Evolutionary conservation across 805 yeast genomes (phyloP), one percentile per base, ranked within the genome.

Genomic region (Jamesozyma gamospora): DNA sequence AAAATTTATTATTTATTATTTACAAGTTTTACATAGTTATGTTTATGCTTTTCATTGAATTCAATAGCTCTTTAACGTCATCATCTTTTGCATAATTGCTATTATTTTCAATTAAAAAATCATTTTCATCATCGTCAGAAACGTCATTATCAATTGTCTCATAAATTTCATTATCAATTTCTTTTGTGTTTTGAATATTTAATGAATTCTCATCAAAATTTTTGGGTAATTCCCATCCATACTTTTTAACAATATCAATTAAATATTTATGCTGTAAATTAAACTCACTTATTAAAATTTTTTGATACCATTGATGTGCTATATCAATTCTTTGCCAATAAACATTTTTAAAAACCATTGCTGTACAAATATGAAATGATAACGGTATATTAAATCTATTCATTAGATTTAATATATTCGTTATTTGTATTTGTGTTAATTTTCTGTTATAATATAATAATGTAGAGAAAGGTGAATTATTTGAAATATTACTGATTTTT

Each of bases 251-350:
- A 6, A 43, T 37, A 29, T 48, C 34, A 13, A 58, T 41, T 16
- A 59, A 28, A 3, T 39, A 16, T 17, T 32, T 31, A 39, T 59
- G 58, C 14, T 38, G 45, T 8, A 59, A 36, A 11, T 46, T 41
- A 25, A 52, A 58, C 3, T 51, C 49, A 10, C 50, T 52, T n/a
- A 39, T 26, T 5, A 47, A 21, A 11, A 57, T 49, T 35, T 47
- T 56, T 24, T 46, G 19, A 33, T 56, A 59, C 63, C 63, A 59
- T 6, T 41, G 13, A 13, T 50, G 38, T 3, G 64, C 62, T 13
- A 46, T 51, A 3, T 45, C 45, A 11, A 36, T 34, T 17, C 52
- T 46, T 10, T 42, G 39, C 33, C 46, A 37, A 25, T 44, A 34
- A 5, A 49, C 16, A 33, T 49, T 41, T 26, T 52, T 44, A 4